Base-by-base conservation (phyloP, 73 alveolate species). In the Symbiodinium pilosum region DNA sequence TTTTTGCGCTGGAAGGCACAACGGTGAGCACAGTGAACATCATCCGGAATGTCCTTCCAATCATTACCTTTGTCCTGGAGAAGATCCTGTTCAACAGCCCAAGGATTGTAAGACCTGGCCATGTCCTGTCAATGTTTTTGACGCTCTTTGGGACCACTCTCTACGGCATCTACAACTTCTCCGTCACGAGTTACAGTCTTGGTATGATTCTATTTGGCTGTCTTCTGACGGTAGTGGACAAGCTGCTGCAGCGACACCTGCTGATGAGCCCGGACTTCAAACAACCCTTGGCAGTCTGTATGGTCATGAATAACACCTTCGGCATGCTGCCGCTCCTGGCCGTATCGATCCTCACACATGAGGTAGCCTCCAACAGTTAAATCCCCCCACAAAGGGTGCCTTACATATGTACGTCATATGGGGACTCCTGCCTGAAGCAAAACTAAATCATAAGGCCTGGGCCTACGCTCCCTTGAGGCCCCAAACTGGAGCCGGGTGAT, bases 291-390 rank as follows among this genome's bases (percentile, higher is more conserved):
- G 94, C 94, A 24, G 86, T 87, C 5, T 87, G 94, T 32, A 87
- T 87, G 94, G 68, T 87, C 86, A 87, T 87, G 94, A 87, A 87
- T 86, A 87, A 87, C 71, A 87, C 94, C 94, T 87, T 87, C 43
- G 94, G 94, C 69, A 87, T 87, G 94, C 40, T 87, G 43, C 94
- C 94, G 3, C 54, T 87, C 69, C 86, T 87, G 38, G 28, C 59
- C 51, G 94, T 87, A 36, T 83, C 94, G 30, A 18, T 39, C 28
- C 32, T 87, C 36, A 87, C 86, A 5, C 43, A 84, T 3, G 94
- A 87, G n/a, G n/a, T n/a, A n/a, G n/a, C n/a, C n/a, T n/a, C n/a
- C n/a, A n/a, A n/a, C n/a, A n/a, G n/a, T n/a, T n/a, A n/a, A n/a
- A n/a, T n/a, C n/a, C n/a, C n/a, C n/a, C n/a, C n/a, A n/a, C n/a